Evolutionary conservation across 139 green algal genomes (phyloP), one percentile per base, ranked within the genome.

Genomic region (Chlamydomonas schloesseri): DNA sequence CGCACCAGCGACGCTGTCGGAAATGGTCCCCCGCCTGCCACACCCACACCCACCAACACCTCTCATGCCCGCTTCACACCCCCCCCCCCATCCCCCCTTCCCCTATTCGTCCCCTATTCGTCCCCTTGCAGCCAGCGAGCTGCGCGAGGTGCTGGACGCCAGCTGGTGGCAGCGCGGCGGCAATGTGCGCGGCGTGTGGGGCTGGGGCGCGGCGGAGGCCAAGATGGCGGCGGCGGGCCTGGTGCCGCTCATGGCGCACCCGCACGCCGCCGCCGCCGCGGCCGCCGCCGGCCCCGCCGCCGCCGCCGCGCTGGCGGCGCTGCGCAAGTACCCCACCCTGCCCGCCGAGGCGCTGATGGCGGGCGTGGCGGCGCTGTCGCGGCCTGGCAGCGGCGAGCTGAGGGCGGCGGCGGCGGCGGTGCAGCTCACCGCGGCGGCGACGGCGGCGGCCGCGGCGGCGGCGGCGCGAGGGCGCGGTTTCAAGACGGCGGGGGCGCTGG

Each of bases 111-210:
- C 70, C 37, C 37, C 10, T 18, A 17, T 21, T 62, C 14, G 14
- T 58, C n/a, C 15, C 55, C 76, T 29, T 34, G 18, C 60, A 83
- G 76, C 60, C 58, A 71, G 55, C 36, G 76, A 83, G 62, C 76
- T 83, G 21, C 60, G 36, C 36, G 57, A 57, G 21, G 60, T 83
- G 3, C 76, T 83, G 26, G 15, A 83, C 60, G 36, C 60, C 9
- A n/a, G 37, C 60, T 83, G 76, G 76, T 83, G 76, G 76, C 76
- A 71, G 42, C 42, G 42, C 42, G 42, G 42, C 42, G 42, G 42
- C 42, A 50, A 50, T 8, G 42, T 50, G 42, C 42, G 42, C 6
- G 42, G 42, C 42, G 42, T 50, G 42, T 50, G 42, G 42, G 42
- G 42, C 42, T 50, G 42, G 42, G 42, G 42, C 42, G 42, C 42